Evolutionary conservation across 2,329 filamentous ascomycete genomes (phyloP).

Genomic region (Diaporthe capsici): DNA sequence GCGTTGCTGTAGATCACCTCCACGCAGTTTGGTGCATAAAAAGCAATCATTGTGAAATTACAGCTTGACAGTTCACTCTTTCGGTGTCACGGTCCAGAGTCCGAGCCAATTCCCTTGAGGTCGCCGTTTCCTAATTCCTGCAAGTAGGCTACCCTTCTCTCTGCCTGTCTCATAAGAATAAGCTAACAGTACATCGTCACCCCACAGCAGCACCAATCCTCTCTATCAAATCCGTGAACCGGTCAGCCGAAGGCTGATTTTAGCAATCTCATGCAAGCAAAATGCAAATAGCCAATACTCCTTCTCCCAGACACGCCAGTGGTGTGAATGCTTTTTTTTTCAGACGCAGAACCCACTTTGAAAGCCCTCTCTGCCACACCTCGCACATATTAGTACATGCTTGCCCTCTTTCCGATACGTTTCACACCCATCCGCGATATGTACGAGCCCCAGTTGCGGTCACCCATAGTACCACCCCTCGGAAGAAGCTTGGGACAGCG

Average conservation of each 20-base stretch:
- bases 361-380: no score
- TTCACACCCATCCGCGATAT: conserved; percentile 38
- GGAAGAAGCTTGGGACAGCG: conserved; percentile 58
- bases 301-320: not conserved
- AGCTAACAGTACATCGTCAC: conserved; percentile 20
- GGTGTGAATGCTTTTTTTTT: not conserved
- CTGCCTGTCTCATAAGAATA: not conserved
- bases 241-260: not conserved
- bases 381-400: conserved; percentile 22
- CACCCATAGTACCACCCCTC: conserved; percentile 51
- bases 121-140: not conserved
- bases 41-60: not conserved
- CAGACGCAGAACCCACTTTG: not conserved
- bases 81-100: not conserved
- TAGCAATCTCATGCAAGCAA: conserved; percentile 2
- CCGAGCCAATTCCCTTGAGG: no score
- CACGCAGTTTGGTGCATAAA: not conserved
- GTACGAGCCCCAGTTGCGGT: conserved; percentile 34
- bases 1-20: conserved; percentile 6
- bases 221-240: not conserved
- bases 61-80: not conserved
- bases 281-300: not conserved
- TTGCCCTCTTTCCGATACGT: conserved; percentile 40
- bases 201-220: not conserved
- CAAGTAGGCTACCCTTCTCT: not conserved